Evolutionary conservation across 2,329 filamentous ascomycete genomes (phyloP), one percentile per base, ranked within the genome.

Genomic region (Ascochyta clinopodiicola): DNA sequence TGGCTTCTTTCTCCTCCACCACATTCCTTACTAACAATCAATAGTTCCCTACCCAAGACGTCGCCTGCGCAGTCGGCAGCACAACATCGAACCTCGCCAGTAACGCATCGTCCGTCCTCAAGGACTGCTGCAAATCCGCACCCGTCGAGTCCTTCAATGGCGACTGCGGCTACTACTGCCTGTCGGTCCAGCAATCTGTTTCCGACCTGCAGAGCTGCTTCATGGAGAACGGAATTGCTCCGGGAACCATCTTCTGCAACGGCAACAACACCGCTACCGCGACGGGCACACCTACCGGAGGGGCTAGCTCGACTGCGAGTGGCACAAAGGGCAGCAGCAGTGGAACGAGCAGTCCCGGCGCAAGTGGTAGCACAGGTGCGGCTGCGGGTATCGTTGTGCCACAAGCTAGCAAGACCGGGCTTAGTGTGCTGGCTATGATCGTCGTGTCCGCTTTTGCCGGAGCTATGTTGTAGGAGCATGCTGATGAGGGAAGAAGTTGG

Each of bases 71-170:
- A 15, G 61, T 72, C 37, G 68, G 60, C 43, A 63, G 66, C 63
- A 55, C 51, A 12, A 62, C 40, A 27, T 39, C 39, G 1, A 61
- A 66, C 32, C 43, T 73, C 10, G 64, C 69, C 7, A 56, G 54
- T 45, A 72, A 69, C 57, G 69, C 68, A 19, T 55, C 58, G 35
- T 52, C 62, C 24, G 59, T 63, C 19, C 62, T 73, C 36, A 57
- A 62, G 9, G 49, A 56, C 38, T 74, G 71, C 67, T 74, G 71
- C 68, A 72, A 72, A 36, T 55, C 57, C 31, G 70, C 69, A 7
- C 64, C 69, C 6, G 70, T 73, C 40, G 63, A 72, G 44, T 51
- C 56, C 2, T 73, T 59, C 53, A 71, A 67, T 35, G 63, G 62
- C 49, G 56, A 62, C 27, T 74, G 71, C 57, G 69, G 67, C 13